A percentile compares a stretch with the other conserved stretches of the same genome.
phyloP scores from a whole-genome alignment of 1,284 basidiomycete genomes.

The Meripilus lineatus region DNA sequence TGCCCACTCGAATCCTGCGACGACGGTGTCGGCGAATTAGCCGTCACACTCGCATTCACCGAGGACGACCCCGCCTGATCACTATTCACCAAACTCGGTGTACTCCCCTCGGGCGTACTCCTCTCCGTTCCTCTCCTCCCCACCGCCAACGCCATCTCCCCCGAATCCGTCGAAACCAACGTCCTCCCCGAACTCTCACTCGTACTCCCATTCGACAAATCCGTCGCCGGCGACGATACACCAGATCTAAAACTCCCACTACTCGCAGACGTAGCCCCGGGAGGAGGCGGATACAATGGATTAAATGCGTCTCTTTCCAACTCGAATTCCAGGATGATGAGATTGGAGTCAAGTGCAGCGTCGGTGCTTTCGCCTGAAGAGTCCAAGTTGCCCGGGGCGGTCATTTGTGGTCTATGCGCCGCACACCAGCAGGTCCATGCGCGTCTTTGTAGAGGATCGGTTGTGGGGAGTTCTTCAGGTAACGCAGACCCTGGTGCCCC shows the following conservation, averaged over 20 bases:
- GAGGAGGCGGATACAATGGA: slow-evolving; percentile 62
- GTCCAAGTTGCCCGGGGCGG: slow-evolving; percentile 17
- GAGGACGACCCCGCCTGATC: slow-evolving; percentile 2
- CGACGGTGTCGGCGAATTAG: slow-evolving; percentile 7
- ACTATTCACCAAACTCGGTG: slow-evolving; percentile 10
- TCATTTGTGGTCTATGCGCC: slow-evolving; percentile 54
- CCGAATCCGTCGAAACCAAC: slow-evolving; percentile 21
- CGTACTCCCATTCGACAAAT: neutral
- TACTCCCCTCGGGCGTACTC: slow-evolving; percentile 15
- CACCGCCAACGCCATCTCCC: neutral
- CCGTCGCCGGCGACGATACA: slow-evolving; percentile 23
- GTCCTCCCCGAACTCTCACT: slow-evolving; percentile 30
- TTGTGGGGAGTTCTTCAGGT: slow-evolving; percentile 25
- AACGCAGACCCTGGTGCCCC: slow-evolving; percentile 55
- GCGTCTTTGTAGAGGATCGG: slow-evolving; percentile 35
- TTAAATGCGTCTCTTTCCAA: slow-evolving; percentile 72
- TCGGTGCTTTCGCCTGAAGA: slow-evolving; percentile 3
- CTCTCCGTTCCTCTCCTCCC: slow-evolving; percentile 6
- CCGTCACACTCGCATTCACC: slow-evolving; percentile 7
- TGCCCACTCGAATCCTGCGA: neutral
- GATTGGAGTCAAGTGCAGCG: slow-evolving; percentile 19
- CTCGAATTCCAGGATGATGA: slow-evolving; percentile 82
- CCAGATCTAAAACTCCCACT: slow-evolving; percentile 13
- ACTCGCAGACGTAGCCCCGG: neutral
- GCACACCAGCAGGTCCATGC: slow-evolving; percentile 88